Base-by-base conservation (phyloP, 768 basidiomycete genomes). In the Podaxis sp. region DNA sequence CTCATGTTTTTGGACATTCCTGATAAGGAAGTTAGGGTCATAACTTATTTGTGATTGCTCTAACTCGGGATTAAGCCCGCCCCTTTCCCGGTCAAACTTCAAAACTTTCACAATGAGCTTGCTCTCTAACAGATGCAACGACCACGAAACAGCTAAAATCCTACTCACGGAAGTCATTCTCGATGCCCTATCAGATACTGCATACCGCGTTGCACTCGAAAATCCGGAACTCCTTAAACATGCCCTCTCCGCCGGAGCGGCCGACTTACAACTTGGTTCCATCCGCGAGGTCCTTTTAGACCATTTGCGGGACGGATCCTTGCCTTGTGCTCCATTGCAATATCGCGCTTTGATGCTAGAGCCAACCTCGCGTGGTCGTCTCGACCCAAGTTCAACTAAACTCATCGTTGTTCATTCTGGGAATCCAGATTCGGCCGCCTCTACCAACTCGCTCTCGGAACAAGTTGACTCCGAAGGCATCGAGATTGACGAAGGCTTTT, bases 401-500 rank as follows among this genome's bases (percentile, higher is more conserved):
- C 73, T 93, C 55, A 75, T 87, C 55, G 69, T 89, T 13, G 73
- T 82, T 1, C 74, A 75, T 26, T 71, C 71, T 22, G 60, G 59
- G 22, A 67, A 74, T 36, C 61, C 55, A 36, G 65, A 71, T 26
- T 64, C 57, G 28, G 59, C 61, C 54, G 39, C 7, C 61, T 62
- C 30, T 59, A 65, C 13, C 64, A 65, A 48, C 53, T 64, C 52
- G 17, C 53, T 64, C 44, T 6, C 54, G 17, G 70, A 70, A 42
- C 52, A 66, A 24, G 68, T 65, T 49, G 72, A 75, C 36, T 67
- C 68, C 8, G 85, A 87, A 36, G 70, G 66, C 17, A 71, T 92
- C 52, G 91, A 92, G 72, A 93, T 93, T 58, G 84, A 83, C 67
- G 87, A 92, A 68, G 81, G 75, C 17, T 93, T 93, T 72, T 79